Conservation (phyloP, 441 rosid species). For the Aleurites moluccanus region DNA sequence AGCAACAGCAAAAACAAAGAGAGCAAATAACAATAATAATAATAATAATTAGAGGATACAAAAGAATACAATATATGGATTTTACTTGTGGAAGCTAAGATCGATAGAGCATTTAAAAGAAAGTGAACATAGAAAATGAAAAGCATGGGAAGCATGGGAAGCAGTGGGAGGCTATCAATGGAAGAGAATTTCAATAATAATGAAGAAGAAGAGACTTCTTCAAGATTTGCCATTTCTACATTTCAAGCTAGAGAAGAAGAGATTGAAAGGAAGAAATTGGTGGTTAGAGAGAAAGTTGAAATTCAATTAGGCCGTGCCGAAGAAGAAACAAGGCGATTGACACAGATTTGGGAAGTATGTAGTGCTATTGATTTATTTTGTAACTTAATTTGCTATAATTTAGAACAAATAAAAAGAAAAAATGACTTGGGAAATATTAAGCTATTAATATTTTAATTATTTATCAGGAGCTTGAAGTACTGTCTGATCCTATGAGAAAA, state of each 20-base stretch:
- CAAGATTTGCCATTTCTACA: conserved; percentile 50
- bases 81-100: not conserved
- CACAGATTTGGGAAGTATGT: conserved; percentile 72
- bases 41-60: not conserved
- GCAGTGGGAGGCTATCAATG: conserved; percentile 45
- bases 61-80: not conserved
- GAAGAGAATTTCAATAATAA: conserved; percentile 35
- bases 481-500: conserved; percentile 80
- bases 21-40: not conserved
- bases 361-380: not conserved
- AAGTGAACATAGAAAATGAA: conserved; percentile 16
- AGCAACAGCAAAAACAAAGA: conserved; percentile 61
- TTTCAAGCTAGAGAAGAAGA: conserved; percentile 80
- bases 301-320: conserved; percentile 70
- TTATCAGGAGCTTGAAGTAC: conserved; percentile 62
- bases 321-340: conserved; percentile 69
- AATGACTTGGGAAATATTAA: not conserved
- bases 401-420: not conserved
- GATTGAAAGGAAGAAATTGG: conserved; percentile 71
- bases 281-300: conserved; percentile 66
- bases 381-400: too few relatives aligned
- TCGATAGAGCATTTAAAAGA: not conserved
- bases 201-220: conserved; percentile 47
- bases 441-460: too few relatives aligned
- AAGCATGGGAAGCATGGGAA: conserved; percentile 35